phyloP scores from a whole-genome alignment of 2,329 filamentous ascomycete species.

The Neocucurbitaria cava region DNA sequence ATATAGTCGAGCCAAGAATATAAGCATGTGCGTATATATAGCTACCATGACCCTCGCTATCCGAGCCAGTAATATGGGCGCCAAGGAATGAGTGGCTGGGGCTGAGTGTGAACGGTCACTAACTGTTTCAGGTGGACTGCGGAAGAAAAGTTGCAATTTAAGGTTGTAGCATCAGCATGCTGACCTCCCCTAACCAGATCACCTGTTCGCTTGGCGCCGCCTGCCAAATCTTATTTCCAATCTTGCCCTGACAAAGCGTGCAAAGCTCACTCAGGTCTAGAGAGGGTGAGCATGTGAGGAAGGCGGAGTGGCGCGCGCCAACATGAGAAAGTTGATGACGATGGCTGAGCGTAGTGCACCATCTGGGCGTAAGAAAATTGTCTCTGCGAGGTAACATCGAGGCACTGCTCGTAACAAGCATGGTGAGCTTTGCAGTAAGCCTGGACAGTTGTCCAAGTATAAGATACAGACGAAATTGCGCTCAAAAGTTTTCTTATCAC shows the following conservation, averaged over 20 bases:
- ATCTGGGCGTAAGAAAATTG: background rate
- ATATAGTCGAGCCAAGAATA: background rate
- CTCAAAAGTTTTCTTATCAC: conserved; percentile 7
- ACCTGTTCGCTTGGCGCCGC: background rate
- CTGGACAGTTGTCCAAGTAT: background rate
- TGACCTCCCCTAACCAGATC: background rate
- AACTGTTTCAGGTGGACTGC: background rate
- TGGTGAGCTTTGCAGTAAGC: background rate
- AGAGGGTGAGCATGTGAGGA: background rate
- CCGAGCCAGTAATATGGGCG: background rate
- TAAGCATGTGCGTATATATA: background rate
- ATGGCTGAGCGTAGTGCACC: conserved; percentile 1
- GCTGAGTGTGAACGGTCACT: background rate
- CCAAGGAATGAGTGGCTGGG: background rate
- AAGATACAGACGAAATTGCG: background rate
- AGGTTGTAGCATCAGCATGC: background rate
- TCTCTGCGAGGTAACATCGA: background rate
- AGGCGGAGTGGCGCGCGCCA: conserved; percentile 2
- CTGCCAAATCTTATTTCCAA: background rate
- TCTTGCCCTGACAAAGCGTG: background rate
- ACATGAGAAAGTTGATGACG: background rate
- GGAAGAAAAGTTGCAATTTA: background rate
- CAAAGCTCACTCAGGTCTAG: background rate
- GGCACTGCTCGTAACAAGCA: background rate
- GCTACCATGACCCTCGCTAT: background rate